Evolutionary conservation across 1,284 basidiomycete species (phyloP), one percentile per base, ranked within the genome.

Genomic region (Tylopilus microsporus): DNA sequence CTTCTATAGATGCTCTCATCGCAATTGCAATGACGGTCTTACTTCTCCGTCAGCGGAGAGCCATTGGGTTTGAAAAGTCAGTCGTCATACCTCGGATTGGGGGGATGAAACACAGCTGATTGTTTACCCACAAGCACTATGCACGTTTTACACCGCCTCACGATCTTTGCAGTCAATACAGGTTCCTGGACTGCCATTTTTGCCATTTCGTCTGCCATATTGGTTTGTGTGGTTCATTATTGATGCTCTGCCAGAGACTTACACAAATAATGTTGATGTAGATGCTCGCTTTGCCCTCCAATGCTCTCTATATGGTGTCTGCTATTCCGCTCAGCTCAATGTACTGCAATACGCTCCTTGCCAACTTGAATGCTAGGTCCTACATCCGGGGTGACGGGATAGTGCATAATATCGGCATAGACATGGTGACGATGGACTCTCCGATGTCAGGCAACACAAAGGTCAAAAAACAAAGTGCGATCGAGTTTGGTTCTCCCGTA

Each of bases 281-380:
- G 56, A 0, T 52, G 30, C 18, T 30, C 9, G 19, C 46, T 13
- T 34, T 18, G 25, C 58, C 57, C 2, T n/a, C 42, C 1, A 45
- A 49, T 3, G 1, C 39, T 19, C 8, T 50, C n/a, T 61, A 52
- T 16, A 1, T 30, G 5, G 19, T 61, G 13, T 32, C 39, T 5
- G 42, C 19, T 11, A 10, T 39, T 16, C 58, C 63, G 10, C 37
- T 64, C 21, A 53, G 56, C 36, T 49, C 64, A 1, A 8, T 62
- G 4, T 66, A 66, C 19, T 64, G 56, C 21, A 66, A 66, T 19
- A 61, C 56, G 2, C 34, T 64, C n/a, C 59, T 66, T n/a, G 62
- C 56, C 37, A 66, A 58, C 50, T 21, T 66, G 45, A 64, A 62
- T n/a, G 64, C 42, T 1, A 58, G 63, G 49, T 12, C 16, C 0